Evolutionary conservation across 2,329 filamentous ascomycete genomes (phyloP).

Genomic region (Biscogniauxia mediterranea): DNA sequence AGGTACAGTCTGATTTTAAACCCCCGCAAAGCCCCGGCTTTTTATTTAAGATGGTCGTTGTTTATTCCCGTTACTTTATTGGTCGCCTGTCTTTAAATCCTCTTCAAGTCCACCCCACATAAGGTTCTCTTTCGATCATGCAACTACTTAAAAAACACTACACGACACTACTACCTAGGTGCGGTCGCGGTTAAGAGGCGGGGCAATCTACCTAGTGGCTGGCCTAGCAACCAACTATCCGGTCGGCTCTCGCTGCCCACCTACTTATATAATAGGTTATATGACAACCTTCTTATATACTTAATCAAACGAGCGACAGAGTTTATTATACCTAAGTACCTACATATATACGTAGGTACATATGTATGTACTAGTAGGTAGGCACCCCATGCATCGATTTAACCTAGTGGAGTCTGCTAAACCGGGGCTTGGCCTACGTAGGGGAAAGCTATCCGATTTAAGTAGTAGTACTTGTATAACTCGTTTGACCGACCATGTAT

Average conservation of each 20-base stretch:
- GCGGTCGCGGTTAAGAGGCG: background rate
- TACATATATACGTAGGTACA: no score
- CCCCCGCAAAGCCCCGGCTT: background rate
- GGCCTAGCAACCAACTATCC: background rate
- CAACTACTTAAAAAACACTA: background rate
- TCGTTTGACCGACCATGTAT: no score
- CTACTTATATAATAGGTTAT: no score
- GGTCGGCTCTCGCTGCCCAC: background rate
- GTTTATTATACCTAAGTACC: no score
- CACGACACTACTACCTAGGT: no score
- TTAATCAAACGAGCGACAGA: no score
- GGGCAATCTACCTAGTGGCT: background rate
- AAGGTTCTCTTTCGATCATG: background rate
- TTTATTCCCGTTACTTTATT: background rate
- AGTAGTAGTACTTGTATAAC: no score
- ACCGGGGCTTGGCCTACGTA: background rate
- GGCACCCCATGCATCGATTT: background rate
- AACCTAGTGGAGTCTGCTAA: background rate
- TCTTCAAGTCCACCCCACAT: background rate
- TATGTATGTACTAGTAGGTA: no score
- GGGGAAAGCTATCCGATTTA: background rate
- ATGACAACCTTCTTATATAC: no score
- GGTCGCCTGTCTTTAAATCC: background rate
- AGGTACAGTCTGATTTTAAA: background rate
- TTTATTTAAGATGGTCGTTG: background rate